Evolutionary conservation across 768 basidiomycete genomes (phyloP), one percentile per base, ranked within the genome.

Genomic region (Agaricus subrufescens): DNA sequence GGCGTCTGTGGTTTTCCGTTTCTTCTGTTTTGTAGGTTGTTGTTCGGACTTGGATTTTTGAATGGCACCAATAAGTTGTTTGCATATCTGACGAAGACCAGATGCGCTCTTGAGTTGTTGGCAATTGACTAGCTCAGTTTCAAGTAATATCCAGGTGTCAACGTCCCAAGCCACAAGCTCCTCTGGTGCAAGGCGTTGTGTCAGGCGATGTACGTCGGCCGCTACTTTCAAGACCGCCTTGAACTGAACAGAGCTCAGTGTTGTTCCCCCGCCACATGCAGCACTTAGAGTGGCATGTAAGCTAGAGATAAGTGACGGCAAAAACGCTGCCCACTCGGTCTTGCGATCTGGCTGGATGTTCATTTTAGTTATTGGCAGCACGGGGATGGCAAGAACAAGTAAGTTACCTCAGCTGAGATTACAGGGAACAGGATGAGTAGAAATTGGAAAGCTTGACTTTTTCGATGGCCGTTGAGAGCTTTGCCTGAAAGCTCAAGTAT

Each of bases 141-240:
- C 70, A 14, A 94, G 69, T 9, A 63, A 63, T 27, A 73, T 73
- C 83, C 93, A 91, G 2, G 71, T 66, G 3, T 73, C 63, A 1
- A 82, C 73, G 50, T 84, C 75, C 93, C 93, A 96, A 4, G 77
- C 68, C 3, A 66, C 60, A 12, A 76, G 59, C 3, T 68, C 63
- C 14, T 68, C 67, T 0, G 69, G 56, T 30, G 67, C 67, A 47
- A 77, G 65, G 7, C 79, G 77, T 54, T 82, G 84, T 57, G 85
- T 82, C 57, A 85, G 83, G 52, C 91, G 84, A n/a, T 85, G 73
- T 48, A 82, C 81, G 19, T 77, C 64, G 27, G 91, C 71, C 0
- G 75, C 85, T 50, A 89, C 70, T 69, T 91, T 94, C 55, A 93
- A 67, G 19, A 93, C 66, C n/a, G 89, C 87, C 70, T 92, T 96